Conservation (phyloP, 768 basidiomycete species). For the Mycena venus region DNA sequence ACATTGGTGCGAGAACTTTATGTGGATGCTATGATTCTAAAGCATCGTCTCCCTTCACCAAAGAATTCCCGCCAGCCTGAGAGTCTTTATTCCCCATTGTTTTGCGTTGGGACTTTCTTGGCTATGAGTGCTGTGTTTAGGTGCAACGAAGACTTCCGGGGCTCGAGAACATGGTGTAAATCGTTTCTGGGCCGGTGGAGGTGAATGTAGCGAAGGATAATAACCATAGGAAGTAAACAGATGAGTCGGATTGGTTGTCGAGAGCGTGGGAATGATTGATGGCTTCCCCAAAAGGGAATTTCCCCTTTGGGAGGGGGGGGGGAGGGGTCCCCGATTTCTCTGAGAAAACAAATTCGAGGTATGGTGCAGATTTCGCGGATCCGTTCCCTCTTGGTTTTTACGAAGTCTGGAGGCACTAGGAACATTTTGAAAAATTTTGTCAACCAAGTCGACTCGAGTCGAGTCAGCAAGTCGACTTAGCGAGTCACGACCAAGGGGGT, state of each 20-base stretch:
- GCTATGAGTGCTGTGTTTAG: background rate
- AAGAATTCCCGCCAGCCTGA: background rate
- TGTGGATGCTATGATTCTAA: background rate
- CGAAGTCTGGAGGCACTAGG: too few species aligned
- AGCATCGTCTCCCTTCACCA: background rate
- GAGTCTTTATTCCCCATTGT: background rate
- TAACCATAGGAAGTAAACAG: background rate
- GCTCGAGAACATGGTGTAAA: slow-evolving; percentile 32
- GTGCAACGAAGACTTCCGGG: background rate
- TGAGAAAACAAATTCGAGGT: too few species aligned
- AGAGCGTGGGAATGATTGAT: background rate
- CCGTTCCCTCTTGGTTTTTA: too few species aligned
- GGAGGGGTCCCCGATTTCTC: background rate
- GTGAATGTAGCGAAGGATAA: too few species aligned
- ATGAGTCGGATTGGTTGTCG: background rate
- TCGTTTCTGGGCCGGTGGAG: slow-evolving; percentile 42
- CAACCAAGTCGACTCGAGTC: too few species aligned
- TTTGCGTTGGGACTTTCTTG: background rate
- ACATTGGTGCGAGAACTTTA: background rate
- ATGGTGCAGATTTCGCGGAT: too few species aligned
- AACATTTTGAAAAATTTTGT: too few species aligned
- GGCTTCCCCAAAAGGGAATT: background rate
- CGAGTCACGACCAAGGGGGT: too few species aligned
- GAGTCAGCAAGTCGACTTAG: too few species aligned
- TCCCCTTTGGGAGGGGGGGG: background rate